Base-by-base conservation (phyloP, 495 filamentous ascomycete genomes). In the Letharia columbiana region DNA sequence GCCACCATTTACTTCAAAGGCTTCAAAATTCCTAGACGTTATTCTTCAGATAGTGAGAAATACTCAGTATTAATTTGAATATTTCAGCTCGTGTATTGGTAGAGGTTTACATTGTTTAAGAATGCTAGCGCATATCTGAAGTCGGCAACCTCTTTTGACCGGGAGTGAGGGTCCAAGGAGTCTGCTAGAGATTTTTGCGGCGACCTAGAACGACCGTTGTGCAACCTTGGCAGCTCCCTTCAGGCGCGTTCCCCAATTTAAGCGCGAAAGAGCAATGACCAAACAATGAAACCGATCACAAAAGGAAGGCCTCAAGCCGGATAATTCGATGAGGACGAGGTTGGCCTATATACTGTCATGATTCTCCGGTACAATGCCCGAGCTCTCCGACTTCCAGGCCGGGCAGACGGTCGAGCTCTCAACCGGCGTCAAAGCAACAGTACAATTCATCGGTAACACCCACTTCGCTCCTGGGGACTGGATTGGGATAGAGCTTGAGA, bases 401-500 rank as follows among this genome's bases (percentile, higher is more conserved):
- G 87, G 86, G 68, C 81, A 87, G 73, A 81, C 81, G 47, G 83
- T 96, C 75, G 81, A 82, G 74, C 83, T 94, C 63, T 82, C 77
- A 74, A 89, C 96, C 73, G 90, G 90, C 72, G 89, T 87, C 68
- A 81, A 81, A 63, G 94, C 81, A 70, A 86, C 82, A 66, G 82
- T 98, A 56, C 89, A 90, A 71, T 98, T 87, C 75, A 76, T 91
- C 67, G 94, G 94, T 68, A 79, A 81, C 56, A 90, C 92, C 37
- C 77, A 83, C 66, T 96, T 98, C 75, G 85, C 90, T 42, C 73
- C 75, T 5, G 95, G 92, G 63, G 87, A 90, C 39, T 98, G 93
- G 91, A 79, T 96, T 61, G 94, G 94, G 61, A 82, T 98, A 57
- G 92, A 96, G 81, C 83, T 98, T 66, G 86, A 90, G 50, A 88